Base-by-base conservation (phyloP, 805 yeast species). In the Cyberlindnera saturnus region DNA sequence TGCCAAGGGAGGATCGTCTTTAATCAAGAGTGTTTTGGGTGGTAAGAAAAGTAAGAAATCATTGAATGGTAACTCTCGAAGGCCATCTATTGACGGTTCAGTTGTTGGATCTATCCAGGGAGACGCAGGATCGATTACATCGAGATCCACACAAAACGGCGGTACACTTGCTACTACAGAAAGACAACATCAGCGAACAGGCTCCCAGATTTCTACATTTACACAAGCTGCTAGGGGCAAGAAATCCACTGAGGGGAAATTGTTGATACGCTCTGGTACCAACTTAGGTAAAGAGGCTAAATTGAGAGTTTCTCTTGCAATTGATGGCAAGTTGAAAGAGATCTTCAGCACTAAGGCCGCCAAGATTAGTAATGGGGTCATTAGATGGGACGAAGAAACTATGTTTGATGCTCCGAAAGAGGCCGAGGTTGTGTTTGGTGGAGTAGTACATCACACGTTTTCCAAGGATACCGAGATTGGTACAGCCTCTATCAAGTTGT, bases 401-500 rank as follows among this genome's bases (percentile, higher is more conserved):
- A 70, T 81, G 5, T 85, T 90, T 67, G 79, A 75, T 55, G 81
- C 91, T 5, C 69, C 82, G 5, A 63, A 80, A 5, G 82, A 75
- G 10, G 81, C 82, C 4, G 72, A 68, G 42, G 55, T 90, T 34
- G 66, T 77, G 3, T 76, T 91, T 55, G 70, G 71, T 34, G 76
- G 86, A 23, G 69, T 77, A 34, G 78, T 81, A 30, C 84, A 77
- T 56, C 93, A 86, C 59, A 74, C 79, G 3, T 73, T 90, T 52
- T 89, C 95, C 32, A 81, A 82, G 56, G 82, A 77, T 51, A 66
- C 69, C 23, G 85, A 77, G 44, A 43, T 88, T 34, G 95, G 84
- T 11, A 70, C 70, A 38, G 79, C 79, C 8, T 68, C 75, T 32
- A 53, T 87, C 28, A 62, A 65, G 11, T 64, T 86, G 48, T 56